A percentile compares a stretch with the other conserved stretches of the same genome.
These are phyloP conservation scores for Fraxinus latifolia DNA, from an alignment of 305 asterid genomes.

Conservation along the genomic window DNA sequence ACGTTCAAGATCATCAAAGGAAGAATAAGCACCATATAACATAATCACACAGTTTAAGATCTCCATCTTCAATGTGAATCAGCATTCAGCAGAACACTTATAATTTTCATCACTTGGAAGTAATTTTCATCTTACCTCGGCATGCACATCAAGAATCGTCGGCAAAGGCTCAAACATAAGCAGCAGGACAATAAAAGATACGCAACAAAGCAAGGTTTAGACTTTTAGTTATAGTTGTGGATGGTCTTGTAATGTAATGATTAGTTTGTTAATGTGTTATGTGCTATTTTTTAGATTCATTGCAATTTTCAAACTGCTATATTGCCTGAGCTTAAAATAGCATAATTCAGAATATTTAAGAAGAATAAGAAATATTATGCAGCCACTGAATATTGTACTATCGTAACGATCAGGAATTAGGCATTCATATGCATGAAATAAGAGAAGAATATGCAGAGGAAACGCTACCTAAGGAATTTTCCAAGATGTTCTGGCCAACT, in stretches of 20 bases:
- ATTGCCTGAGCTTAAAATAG: not conserved
- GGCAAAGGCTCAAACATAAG: not conserved
- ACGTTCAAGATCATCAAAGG: not conserved
- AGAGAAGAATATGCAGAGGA: slow-evolving; percentile 12
- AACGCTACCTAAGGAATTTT: slow-evolving; percentile 78
- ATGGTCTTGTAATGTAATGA: not conserved
- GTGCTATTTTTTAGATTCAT: not conserved
- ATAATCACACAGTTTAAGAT: not conserved
- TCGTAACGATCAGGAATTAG: not conserved
- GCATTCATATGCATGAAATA: slow-evolving; percentile 1
- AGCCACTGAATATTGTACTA: not conserved
- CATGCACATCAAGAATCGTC: not conserved
- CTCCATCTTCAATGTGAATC: not conserved
- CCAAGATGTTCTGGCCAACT: slow-evolving; percentile 80
- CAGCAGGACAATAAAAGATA: not conserved
- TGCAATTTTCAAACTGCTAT: not conserved
- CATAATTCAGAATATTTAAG: not conserved
- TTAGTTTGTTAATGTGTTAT: not conserved
- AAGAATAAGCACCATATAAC: not conserved
- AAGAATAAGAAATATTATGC: not conserved
- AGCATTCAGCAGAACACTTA: not conserved
- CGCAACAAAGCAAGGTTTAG: not conserved
- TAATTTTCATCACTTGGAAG: not conserved
- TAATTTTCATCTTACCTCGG: not conserved
- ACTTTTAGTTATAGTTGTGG: not conserved